Percentiles rank a stretch among this genome's conserved stretches.
Conservation (phyloP, 805 yeast genomes). For the Yamadazyma sp. region DNA sequence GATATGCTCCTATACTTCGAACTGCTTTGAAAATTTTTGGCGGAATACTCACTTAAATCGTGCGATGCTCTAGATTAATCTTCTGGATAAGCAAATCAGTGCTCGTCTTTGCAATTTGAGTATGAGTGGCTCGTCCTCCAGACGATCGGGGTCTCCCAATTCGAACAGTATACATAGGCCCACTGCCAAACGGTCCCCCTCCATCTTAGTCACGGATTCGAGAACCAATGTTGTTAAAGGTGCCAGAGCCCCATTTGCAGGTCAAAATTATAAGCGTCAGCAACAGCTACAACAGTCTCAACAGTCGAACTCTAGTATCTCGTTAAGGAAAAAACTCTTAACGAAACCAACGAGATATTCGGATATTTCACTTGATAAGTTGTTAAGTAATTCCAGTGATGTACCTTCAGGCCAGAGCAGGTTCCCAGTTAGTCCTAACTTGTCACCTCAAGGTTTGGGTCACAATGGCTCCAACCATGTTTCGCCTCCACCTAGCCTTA, state of each 20-base stretch:
- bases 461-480: constrained; percentile 1
- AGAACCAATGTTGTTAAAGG: constrained; percentile 54
- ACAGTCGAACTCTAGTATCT: constrained; percentile 4
- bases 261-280: constrained; percentile 47
- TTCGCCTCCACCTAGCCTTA: constrained; percentile 21
- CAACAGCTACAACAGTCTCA: constrained; percentile 25
- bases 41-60: background rate
- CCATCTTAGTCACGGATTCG: constrained; percentile 89
- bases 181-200: constrained; percentile 86
- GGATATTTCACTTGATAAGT: constrained; percentile 76
- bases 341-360: constrained; percentile 52
- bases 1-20: background rate
- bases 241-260: constrained; percentile 79
- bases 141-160: constrained; percentile 5
- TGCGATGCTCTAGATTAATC: constrained; percentile 5
- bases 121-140: constrained; percentile 8
- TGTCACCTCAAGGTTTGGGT: constrained; percentile 16
- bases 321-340: constrained; percentile 28
- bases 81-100: background rate
- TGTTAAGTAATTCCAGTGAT: constrained; percentile 76
- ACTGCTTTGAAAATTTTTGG: constrained; percentile 8
- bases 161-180: constrained; percentile 28
- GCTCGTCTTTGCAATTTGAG: background rate
- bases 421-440: constrained; percentile 29
- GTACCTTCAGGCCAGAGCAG: constrained; percentile 79